Conservation (phyloP, 2,329 filamentous ascomycete genomes). For the Penicillium frequentans region DNA sequence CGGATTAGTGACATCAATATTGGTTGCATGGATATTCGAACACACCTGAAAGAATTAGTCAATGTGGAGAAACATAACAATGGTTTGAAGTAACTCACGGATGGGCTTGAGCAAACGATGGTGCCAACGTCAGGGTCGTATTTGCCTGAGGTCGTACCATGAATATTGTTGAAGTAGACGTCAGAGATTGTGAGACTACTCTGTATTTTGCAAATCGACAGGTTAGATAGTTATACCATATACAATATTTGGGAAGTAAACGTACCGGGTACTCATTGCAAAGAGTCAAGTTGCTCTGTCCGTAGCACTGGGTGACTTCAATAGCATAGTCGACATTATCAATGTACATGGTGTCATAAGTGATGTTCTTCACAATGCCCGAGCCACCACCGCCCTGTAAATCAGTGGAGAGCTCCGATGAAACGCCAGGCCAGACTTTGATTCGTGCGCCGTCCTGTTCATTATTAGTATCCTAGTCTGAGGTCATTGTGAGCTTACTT, state of each 20-base stretch:
- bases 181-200: constrained; percentile 55
- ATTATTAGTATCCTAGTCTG: background rate
- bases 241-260: background rate
- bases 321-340: constrained; percentile 66
- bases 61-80: background rate
- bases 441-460: constrained; percentile 65
- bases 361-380: constrained; percentile 65
- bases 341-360: constrained; percentile 62
- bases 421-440: constrained; percentile 68
- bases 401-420: constrained; percentile 57
- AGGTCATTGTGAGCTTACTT: constrained; percentile 20
- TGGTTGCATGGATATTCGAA: constrained; percentile 49
- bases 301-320: constrained; percentile 66
- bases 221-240: background rate
- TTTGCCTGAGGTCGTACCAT: constrained; percentile 52
- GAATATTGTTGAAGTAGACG: constrained; percentile 58
- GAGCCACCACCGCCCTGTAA: constrained; percentile 66
- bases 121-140: constrained; percentile 48
- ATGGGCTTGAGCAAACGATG: constrained; percentile 50
- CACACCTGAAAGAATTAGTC: constrained; percentile 25
- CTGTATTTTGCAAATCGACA: constrained; percentile 8
- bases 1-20: constrained; percentile 51
- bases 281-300: constrained; percentile 62
- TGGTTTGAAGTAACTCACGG: constrained; percentile 39
- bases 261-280: constrained; percentile 58